Base-by-base conservation (phyloP, 768 basidiomycete species). In the Neoboletus brunneissimus region DNA sequence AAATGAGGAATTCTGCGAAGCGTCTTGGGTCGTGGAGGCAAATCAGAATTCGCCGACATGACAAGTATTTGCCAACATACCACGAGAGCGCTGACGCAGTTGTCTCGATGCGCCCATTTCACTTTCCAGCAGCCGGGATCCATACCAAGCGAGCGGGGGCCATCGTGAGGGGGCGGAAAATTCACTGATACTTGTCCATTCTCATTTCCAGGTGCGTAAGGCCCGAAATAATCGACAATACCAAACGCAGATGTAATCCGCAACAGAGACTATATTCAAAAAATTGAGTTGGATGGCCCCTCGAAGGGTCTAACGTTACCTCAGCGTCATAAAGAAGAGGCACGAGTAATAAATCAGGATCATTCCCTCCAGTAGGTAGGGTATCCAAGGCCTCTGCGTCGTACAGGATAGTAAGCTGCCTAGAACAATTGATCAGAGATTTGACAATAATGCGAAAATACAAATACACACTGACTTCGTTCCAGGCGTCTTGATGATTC, bases 81-180 rank as follows among this genome's bases (percentile, higher is more conserved):
- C 80, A 83, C 81, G 46, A 89, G 75, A 23, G 90, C 90, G 57
- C 75, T 81, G 41, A 90, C 79, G 56, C 86, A 88, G 61, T 92
- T 85, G 57, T 89, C 86, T 42, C 90, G 79, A 67, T 88, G 82
- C 27, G 79, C 76, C 87, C 88, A 93, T 66, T 91, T 93, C 40
- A 91, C 77, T 64, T 88, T 87, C 84, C 87, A 91, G 56, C 86
- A 85, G 5, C 77, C 71, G 1, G 63, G 58, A 51, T 84, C 81
- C 88, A 89, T 91, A 12, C 64, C 63, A 6, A 77, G 42, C 34
- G 77, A 77, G 41, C 85, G 83, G 27, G 79, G 78, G 4, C 74
- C 77, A 62, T 84, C 72, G 61, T 91, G 89, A 4, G 86, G 85
- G 41, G 61, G 61, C 10, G 83, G 81, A 58, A 67, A 61, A 38